phyloP scores from a whole-genome alignment of 768 basidiomycete genomes.

The Hebeloma cylindrosporum region DNA sequence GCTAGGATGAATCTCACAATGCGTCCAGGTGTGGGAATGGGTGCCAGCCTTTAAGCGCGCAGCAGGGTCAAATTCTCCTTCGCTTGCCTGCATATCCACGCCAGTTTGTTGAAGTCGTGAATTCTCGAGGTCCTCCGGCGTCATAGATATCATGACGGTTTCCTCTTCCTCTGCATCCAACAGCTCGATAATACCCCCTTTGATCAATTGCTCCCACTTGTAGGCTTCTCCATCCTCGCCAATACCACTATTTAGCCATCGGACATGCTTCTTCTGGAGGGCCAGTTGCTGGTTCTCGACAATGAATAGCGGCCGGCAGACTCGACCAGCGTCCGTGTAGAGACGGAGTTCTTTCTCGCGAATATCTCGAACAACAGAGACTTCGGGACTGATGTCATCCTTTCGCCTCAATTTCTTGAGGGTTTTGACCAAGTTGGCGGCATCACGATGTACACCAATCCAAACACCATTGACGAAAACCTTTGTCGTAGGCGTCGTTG shows the following conservation, averaged over 20 bases:
- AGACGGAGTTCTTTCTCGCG: conserved; percentile 91
- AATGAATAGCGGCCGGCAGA: conserved; percentile 96
- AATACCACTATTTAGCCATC: conserved; percentile 59
- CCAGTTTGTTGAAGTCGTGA: conserved; percentile 68
- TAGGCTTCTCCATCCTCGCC: conserved; percentile 65
- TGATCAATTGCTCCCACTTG: conserved; percentile 84
- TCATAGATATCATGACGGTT: conserved; percentile 99
- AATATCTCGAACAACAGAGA: conserved; percentile 96
- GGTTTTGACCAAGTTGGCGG: conserved; percentile 88
- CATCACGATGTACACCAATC: conserved; percentile 98
- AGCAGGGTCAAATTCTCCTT: conserved; percentile 80
- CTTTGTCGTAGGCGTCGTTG: conserved; percentile 83
- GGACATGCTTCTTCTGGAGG: conserved; percentile 82
- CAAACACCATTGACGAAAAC: conserved; percentile 99
- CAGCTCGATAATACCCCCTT: conserved; percentile 87
- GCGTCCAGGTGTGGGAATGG: conserved; percentile 92
- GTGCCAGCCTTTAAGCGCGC: conserved; percentile 84
- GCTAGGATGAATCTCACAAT: conserved; percentile 98
- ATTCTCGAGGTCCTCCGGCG: conserved; percentile 90
- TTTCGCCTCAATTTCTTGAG: conserved; percentile 90
- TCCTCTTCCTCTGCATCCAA: conserved; percentile 99
- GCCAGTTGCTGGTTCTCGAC: conserved; percentile 88
- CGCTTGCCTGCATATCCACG: conserved; percentile 56
- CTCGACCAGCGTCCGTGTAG: conserved; percentile 96
- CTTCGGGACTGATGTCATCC: conserved; percentile 94